Conservation (phyloP, 2,329 filamentous ascomycete species). For the Cladophialophora exuberans region DNA sequence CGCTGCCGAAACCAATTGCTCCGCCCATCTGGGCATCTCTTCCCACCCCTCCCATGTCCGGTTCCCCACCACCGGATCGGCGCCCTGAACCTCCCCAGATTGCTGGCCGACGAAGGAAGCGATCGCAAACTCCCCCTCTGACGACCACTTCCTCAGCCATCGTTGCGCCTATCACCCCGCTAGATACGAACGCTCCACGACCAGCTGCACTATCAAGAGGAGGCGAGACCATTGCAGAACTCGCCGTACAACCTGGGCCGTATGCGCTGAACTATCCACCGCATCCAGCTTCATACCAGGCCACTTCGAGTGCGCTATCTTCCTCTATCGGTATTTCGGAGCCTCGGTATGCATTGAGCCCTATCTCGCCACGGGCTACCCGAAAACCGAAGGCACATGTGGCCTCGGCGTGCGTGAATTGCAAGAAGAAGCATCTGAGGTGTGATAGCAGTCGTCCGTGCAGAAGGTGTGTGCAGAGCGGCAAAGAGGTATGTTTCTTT, state of each 20-base stretch:
- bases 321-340: conserved; percentile 25
- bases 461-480: conserved; percentile 49
- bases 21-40: conserved; percentile 44
- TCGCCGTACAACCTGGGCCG: conserved; percentile 15
- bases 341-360: conserved; percentile 27
- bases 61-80: conserved; percentile 43
- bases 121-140: conserved; percentile 37
- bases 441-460: conserved; percentile 51
- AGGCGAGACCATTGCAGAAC: conserved; percentile 21
- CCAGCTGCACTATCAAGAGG: conserved; percentile 21
- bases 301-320: conserved; percentile 14
- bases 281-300: conserved; percentile 20
- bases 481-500: conserved; percentile 48
- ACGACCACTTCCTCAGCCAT: conserved; percentile 27
- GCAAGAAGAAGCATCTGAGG: conserved; percentile 52
- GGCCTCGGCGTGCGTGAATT: conserved; percentile 53
- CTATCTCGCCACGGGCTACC: conserved; percentile 42
- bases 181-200: conserved; percentile 27
- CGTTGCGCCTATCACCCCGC: conserved; percentile 21
- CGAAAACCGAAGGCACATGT: conserved; percentile 52
- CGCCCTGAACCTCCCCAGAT: conserved; percentile 43
- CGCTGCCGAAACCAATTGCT: conserved; percentile 32
- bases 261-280: conserved; percentile 25
- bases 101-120: conserved; percentile 38
- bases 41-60: conserved; percentile 49